Conservation (phyloP, 257 asterid genomes). For the Marsdenia floribunda region DNA sequence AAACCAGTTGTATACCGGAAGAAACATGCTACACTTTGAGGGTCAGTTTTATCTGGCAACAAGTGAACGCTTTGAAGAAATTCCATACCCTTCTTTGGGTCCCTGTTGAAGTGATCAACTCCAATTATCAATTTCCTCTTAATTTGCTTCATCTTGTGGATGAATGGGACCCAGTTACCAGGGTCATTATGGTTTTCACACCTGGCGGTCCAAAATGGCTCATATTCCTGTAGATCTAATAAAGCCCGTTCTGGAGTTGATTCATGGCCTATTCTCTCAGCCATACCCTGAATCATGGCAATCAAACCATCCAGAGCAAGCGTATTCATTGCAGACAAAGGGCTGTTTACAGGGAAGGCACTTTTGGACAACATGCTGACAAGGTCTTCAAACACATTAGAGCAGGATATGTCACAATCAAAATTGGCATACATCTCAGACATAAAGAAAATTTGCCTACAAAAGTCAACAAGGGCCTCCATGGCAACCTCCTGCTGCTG, state of each 20-base stretch:
- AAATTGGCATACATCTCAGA: constrained; percentile 84
- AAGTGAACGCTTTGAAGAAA: constrained; percentile 61
- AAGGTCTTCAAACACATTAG: constrained; percentile 77
- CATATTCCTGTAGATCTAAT: constrained; percentile 43
- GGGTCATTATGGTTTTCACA: constrained; percentile 61
- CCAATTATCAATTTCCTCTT: constrained; percentile 75
- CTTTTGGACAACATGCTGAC: constrained; percentile 77
- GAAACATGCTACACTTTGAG: constrained; percentile 72
- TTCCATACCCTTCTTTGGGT: constrained; percentile 81
- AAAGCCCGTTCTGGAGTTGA: constrained; percentile 32
- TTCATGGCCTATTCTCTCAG: constrained; percentile 64
- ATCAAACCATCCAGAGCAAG: constrained; percentile 92
- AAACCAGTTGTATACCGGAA: constrained; percentile 70
- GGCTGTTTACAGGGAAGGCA: constrained; percentile 89
- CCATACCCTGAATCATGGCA: constrained; percentile 80
- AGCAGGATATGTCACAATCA: constrained; percentile 84
- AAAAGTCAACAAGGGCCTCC: constrained; percentile 91
- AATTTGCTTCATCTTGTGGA: constrained; percentile 61
- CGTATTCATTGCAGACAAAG: constrained; percentile 72
- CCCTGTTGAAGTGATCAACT: constrained; percentile 81
- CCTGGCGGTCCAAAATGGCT: constrained; percentile 68
- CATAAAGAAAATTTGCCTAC: constrained; percentile 82
- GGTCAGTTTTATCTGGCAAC: constrained; percentile 69
- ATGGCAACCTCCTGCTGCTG: constrained; percentile 96
- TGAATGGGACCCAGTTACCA: constrained; percentile 73